Percentiles rank a stretch among this genome's conserved stretches.
Conservation (phyloP, 768 basidiomycete species). For the Leccinellum luteum region DNA sequence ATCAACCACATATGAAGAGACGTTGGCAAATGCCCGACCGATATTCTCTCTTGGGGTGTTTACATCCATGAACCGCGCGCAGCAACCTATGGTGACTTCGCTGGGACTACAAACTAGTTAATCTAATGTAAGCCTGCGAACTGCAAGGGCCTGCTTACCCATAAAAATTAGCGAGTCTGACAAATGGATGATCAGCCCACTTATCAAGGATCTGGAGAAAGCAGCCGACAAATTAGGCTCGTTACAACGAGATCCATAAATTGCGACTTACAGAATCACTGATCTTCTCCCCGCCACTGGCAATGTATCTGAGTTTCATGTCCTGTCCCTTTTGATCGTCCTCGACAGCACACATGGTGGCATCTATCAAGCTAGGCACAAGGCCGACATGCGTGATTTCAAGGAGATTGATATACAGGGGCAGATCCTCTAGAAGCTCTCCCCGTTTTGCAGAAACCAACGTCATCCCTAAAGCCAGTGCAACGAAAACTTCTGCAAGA, state of each 20-base stretch:
- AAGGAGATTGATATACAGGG: constrained; percentile 39
- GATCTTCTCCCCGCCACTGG: constrained; percentile 53
- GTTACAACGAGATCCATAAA: background rate
- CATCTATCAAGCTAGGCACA: constrained; percentile 53
- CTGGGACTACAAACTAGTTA: constrained; percentile 36
- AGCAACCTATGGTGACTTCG: constrained; percentile 53
- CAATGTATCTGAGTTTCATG: constrained; percentile 42
- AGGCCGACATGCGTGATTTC: constrained; percentile 49
- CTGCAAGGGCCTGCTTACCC: constrained; percentile 28
- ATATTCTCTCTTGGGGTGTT: constrained; percentile 43
- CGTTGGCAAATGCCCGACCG: constrained; percentile 38
- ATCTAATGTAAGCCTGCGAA: background rate
- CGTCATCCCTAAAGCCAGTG: constrained; percentile 44
- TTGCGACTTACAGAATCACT: constrained; percentile 42
- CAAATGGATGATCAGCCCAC: constrained; percentile 45
- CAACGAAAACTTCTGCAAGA: constrained; percentile 42
- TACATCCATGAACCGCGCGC: constrained; percentile 41
- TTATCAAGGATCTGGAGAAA: constrained; percentile 39
- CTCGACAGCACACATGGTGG: constrained; percentile 36
- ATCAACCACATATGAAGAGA: constrained; percentile 42
- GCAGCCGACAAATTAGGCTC: background rate
- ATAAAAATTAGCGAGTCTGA: constrained; percentile 49
- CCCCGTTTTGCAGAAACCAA: constrained; percentile 41
- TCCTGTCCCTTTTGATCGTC: constrained; percentile 29
- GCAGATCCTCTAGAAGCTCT: constrained; percentile 40